These are phyloP conservation scores for Malbranchea cinnamomea DNA, from an alignment of 2,329 filamentous ascomycete species.

Conservation along the genomic window DNA sequence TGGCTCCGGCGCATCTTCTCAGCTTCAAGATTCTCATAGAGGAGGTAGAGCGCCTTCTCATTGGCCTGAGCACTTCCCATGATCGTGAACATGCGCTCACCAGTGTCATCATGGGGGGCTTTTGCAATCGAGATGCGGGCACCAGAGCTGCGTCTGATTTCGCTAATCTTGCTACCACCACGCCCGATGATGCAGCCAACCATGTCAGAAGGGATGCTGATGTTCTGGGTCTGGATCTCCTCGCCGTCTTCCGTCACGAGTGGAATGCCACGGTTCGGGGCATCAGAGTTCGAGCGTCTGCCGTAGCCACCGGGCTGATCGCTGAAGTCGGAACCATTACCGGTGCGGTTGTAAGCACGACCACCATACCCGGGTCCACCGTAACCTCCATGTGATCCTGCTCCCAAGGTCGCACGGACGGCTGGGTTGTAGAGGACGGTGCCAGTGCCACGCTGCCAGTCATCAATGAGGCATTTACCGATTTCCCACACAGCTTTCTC, in stretches of 20 bases:
- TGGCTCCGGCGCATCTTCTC: slow-evolving; percentile 98
- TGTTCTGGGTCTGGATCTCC: slow-evolving; percentile 97
- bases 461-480: slow-evolving; percentile 93
- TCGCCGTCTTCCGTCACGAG: slow-evolving; percentile 93
- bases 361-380: slow-evolving; percentile 39
- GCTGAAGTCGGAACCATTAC: slow-evolving; percentile 95
- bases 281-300: slow-evolving; percentile 72
- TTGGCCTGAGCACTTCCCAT: slow-evolving; percentile 90
- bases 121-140: slow-evolving; percentile 97
- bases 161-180: slow-evolving; percentile 90
- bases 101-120: slow-evolving; percentile 89
- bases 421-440: slow-evolving; percentile 96
- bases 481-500: slow-evolving; percentile 98
- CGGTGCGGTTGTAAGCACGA: slow-evolving; percentile 76
- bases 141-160: slow-evolving; percentile 92
- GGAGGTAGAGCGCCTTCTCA: slow-evolving; percentile 84
- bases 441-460: slow-evolving; percentile 92
- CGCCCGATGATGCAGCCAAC: slow-evolving; percentile 98
- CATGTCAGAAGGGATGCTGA: slow-evolving; percentile 99
- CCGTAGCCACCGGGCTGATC: slow-evolving; percentile 58
- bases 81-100: slow-evolving; percentile 99
- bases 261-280: slow-evolving; percentile 62
- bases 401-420: slow-evolving; percentile 76
- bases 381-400: slow-evolving; percentile 48
- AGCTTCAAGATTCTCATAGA: slow-evolving; percentile 97